These are phyloP conservation scores for Boletus reticulatus DNA, from an alignment of 768 basidiomycete species.

Conservation along the genomic window DNA sequence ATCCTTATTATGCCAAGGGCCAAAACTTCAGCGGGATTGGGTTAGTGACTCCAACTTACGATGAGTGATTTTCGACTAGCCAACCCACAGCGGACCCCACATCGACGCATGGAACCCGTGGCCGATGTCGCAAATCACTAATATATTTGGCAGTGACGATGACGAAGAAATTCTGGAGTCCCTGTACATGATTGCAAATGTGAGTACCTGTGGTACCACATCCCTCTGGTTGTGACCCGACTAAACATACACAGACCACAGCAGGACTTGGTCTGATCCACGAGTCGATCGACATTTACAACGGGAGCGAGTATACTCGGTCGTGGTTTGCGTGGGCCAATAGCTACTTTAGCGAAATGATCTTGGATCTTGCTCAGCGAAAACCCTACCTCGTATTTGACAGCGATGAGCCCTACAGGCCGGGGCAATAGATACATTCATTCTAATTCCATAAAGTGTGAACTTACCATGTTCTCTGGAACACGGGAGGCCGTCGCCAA, in stretches of 20 bases:
- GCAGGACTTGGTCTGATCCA: slow-evolving; percentile 75
- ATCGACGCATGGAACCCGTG: slow-evolving; percentile 72
- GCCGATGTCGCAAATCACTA: slow-evolving; percentile 80
- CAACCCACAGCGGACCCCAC: slow-evolving; percentile 61
- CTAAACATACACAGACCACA: slow-evolving; percentile 51
- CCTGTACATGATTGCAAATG: slow-evolving; percentile 67
- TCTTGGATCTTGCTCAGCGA: slow-evolving; percentile 69
- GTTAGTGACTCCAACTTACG: slow-evolving; percentile 38
- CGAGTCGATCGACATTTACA: slow-evolving; percentile 67
- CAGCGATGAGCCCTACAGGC: slow-evolving; percentile 51
- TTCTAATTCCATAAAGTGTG: not conserved
- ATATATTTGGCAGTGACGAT: slow-evolving; percentile 72
- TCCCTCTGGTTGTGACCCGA: not conserved
- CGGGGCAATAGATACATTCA: slow-evolving; percentile 38
- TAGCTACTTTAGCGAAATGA: slow-evolving; percentile 82
- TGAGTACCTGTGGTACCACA: slow-evolving; percentile 32
- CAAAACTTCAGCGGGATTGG: slow-evolving; percentile 65
- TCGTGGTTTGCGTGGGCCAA: slow-evolving; percentile 86
- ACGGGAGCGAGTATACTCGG: slow-evolving; percentile 56
- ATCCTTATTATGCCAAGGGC: slow-evolving; percentile 70
- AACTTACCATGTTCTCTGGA: no score
- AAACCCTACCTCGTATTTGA: slow-evolving; percentile 70
- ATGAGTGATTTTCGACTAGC: not conserved
- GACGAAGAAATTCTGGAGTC: slow-evolving; percentile 64
- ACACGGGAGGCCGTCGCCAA: no score